These are phyloP conservation scores for Kluyveromyces siamensis DNA, from an alignment of 805 yeast species.

Conservation along the genomic window DNA sequence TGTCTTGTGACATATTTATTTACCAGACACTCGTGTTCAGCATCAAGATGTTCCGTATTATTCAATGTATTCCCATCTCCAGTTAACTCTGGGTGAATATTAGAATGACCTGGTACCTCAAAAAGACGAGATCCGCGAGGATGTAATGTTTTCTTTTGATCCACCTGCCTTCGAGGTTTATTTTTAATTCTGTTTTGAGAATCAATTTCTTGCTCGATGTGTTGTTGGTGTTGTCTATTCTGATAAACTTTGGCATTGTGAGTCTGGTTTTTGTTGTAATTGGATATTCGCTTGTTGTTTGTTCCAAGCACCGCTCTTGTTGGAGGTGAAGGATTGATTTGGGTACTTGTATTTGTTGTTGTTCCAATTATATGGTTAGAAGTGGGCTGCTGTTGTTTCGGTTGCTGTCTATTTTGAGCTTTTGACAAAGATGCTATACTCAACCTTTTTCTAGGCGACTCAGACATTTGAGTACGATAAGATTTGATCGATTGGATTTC, in stretches of 20 bases:
- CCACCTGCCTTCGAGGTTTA: neutral
- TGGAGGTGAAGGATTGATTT: neutral
- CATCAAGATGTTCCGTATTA: conserved; percentile 3
- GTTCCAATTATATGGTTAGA: conserved; percentile 2
- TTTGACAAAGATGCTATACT: conserved; percentile 15
- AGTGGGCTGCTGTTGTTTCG: conserved; percentile 1
- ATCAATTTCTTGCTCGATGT: neutral
- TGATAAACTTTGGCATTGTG: neutral
- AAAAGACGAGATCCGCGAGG: neutral
- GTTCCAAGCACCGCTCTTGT: conserved; percentile 33
- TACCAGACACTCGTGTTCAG: neutral
- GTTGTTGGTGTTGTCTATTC: conserved; percentile 1
- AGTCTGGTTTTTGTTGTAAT: conserved; percentile 4
- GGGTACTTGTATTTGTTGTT: neutral
- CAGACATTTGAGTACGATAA: conserved; percentile 7
- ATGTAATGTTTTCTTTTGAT: neutral
- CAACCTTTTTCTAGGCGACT: conserved; percentile 22
- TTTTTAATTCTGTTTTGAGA: neutral
- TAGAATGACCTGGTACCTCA: neutral
- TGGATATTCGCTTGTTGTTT: conserved; percentile 30
- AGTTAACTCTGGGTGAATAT: neutral
- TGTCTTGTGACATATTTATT: neutral
- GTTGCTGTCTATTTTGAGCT: conserved; percentile 5
- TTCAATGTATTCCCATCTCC: conserved; percentile 5
- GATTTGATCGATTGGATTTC: conserved; percentile 22